Conservation (phyloP, 1,139 yeast genomes). For the Debaryomyces robertsiae region DNA sequence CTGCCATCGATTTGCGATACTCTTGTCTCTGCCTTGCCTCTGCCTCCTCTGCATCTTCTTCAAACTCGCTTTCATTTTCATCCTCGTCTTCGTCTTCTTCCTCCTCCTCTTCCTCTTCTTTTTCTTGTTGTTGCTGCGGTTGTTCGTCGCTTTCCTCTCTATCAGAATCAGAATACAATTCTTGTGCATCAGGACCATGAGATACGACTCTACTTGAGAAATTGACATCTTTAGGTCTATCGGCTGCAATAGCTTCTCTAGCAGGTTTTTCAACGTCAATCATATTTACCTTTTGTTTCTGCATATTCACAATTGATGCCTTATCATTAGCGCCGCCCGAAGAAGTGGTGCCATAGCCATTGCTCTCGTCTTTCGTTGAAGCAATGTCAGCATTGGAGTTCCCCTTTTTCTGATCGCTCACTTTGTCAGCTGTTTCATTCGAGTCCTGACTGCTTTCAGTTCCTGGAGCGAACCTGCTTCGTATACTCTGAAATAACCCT, state of each 20-base stretch:
- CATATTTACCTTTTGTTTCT: not conserved
- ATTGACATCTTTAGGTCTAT: conserved; percentile 1
- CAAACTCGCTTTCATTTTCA: conserved; percentile 16
- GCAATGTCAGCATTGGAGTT: not conserved
- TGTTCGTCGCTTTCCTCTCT: not conserved
- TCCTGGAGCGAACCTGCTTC: conserved; percentile 29
- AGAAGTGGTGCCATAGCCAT: not conserved
- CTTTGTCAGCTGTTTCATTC: conserved; percentile 24
- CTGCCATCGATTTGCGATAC: conserved; percentile 53
- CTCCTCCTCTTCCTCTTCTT: conserved; percentile 17
- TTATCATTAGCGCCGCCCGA: not conserved
- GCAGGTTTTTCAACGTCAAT: not conserved
- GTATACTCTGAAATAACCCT: conserved; percentile 40
- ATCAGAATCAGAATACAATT: not conserved
- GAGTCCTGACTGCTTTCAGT: conserved; percentile 9
- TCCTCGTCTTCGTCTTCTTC: conserved; percentile 21
- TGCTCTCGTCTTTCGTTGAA: not conserved
- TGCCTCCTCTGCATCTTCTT: conserved; percentile 28
- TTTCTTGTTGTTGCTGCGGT: conserved; percentile 8
- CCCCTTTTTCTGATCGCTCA: conserved; percentile 16
- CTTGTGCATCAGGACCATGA: conserved; percentile 1
- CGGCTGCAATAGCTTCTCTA: not conserved
- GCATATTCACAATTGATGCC: conserved; percentile 1
- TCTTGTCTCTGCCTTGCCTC: conserved; percentile 51
- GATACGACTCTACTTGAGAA: conserved; percentile 9